Evolutionary conservation across 192 early-diverging fungal species (phyloP).

Genomic region (Obelidium mucronatum): DNA sequence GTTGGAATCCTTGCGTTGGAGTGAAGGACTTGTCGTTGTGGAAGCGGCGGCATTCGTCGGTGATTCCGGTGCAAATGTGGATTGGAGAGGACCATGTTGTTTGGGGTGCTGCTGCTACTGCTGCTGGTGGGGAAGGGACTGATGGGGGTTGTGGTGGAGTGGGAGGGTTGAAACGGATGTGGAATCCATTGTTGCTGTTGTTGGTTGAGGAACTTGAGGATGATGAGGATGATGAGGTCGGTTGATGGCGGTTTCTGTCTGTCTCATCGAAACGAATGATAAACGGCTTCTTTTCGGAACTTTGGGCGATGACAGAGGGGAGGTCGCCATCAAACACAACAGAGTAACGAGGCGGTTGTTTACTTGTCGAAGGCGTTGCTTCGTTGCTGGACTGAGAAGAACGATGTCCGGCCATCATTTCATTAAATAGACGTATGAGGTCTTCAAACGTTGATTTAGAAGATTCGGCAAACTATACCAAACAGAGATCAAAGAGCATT

Average conservation of each 20-base stretch:
- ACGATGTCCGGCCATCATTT: background rate
- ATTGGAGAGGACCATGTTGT: background rate
- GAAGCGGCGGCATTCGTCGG: constrained; percentile 13
- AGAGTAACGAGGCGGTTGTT: background rate
- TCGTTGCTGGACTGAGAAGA: too few species aligned
- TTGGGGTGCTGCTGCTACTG: background rate
- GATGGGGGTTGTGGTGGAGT: background rate
- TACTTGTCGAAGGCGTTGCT: background rate
- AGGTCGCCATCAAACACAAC: background rate
- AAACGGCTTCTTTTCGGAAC: background rate
- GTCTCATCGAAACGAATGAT: background rate
- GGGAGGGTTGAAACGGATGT: background rate
- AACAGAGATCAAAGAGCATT: background rate
- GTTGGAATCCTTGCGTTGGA: background rate
- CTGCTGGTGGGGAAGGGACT: too few species aligned
- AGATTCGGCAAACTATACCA: constrained; percentile 12
- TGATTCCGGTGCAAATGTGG: constrained; percentile 20
- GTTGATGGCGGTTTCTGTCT: too few species aligned
- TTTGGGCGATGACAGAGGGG: background rate
- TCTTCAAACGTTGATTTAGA: constrained; percentile 10
- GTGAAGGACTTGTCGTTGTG: background rate
- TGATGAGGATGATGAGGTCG: background rate
- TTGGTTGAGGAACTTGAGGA: background rate
- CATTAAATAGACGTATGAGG: constrained; percentile 26
- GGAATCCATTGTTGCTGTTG: background rate